A percentile compares a stretch with the other conserved stretches of the same genome.
phyloP scores from a whole-genome alignment of 306 rosid genomes.

The Hippophae rhamnoides region DNA sequence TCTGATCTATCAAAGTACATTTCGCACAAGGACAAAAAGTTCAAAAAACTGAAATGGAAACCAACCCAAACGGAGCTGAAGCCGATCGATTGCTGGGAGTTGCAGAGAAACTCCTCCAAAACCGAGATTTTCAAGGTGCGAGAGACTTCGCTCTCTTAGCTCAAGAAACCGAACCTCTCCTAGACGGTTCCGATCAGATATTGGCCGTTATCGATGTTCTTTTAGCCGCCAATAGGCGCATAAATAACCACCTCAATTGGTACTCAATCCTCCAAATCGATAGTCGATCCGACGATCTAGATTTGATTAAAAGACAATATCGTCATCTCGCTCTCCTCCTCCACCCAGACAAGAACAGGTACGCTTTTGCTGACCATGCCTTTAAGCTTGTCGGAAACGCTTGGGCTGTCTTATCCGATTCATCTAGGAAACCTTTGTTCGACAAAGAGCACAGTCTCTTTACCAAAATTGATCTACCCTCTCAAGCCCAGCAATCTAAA shows the following conservation, averaged over 20 bases:
- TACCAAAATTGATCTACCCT: slow-evolving; percentile 37
- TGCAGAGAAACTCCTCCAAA: slow-evolving; percentile 63
- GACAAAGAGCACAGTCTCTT: slow-evolving; percentile 44
- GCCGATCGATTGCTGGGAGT: slow-evolving; percentile 75
- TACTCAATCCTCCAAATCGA: slow-evolving; percentile 65
- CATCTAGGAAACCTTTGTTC: slow-evolving; percentile 37
- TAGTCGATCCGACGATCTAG: slow-evolving; percentile 43
- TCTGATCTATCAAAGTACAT: neutral
- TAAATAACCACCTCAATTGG: slow-evolving; percentile 61
- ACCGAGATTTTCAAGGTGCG: slow-evolving; percentile 63
- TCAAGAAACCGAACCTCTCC: slow-evolving; percentile 79
- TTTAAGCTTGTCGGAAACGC: slow-evolving; percentile 75
- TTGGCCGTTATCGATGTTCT: slow-evolving; percentile 72
- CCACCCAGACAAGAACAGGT: slow-evolving; percentile 75
- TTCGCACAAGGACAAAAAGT: slow-evolving; percentile 6
- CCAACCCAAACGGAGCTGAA: slow-evolving; percentile 38
- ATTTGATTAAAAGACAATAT: slow-evolving; percentile 50
- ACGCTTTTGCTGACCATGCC: slow-evolving; percentile 54
- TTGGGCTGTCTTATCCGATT: slow-evolving; percentile 69
- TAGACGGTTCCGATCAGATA: slow-evolving; percentile 89
- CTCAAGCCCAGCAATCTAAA: slow-evolving; percentile 40
- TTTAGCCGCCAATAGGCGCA: slow-evolving; percentile 46
- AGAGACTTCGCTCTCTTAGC: slow-evolving; percentile 70
- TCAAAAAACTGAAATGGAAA: too few relatives aligned
- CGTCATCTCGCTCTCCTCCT: slow-evolving; percentile 73